phyloP scores from a whole-genome alignment of 441 rosid species.

The Eruca vesicaria region DNA sequence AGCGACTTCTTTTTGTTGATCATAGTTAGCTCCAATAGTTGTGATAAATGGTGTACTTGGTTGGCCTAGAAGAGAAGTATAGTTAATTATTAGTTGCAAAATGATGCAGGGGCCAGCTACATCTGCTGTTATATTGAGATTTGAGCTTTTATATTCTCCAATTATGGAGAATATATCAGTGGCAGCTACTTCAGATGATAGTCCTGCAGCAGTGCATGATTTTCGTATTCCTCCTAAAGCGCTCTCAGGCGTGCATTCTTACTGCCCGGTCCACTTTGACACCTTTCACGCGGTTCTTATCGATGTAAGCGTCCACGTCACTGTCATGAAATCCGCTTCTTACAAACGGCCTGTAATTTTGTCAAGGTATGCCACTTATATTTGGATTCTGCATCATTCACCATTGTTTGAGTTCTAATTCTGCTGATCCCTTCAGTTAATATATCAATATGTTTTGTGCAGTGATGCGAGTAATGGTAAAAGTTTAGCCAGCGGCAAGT shows the following conservation, averaged over 20 bases:
- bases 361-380: conserved; percentile 56
- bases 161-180: conserved; percentile 39
- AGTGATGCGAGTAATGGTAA: conserved; percentile 41
- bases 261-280: conserved; percentile 92
- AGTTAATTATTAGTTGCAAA: not conserved
- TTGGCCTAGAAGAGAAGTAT: not conserved
- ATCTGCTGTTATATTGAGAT: conserved; percentile 78
- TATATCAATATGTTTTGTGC: conserved; percentile 42
- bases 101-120: conserved; percentile 63
- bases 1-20: not conserved
- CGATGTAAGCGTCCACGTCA: conserved; percentile 77
- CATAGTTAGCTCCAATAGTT: not conserved
- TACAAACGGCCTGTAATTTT: conserved; percentile 38
- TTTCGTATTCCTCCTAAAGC: conserved; percentile 92
- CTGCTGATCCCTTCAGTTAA: conserved; percentile 8
- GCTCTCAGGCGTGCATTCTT: conserved; percentile 91
- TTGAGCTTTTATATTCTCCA: conserved; percentile 89
- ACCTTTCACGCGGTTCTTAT: conserved; percentile 78
- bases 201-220: conserved; percentile 75
- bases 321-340: conserved; percentile 62
- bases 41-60: not conserved
- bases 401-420: not conserved
- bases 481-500: conserved; percentile 42
- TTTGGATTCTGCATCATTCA: conserved; percentile 14
- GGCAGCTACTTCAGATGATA: conserved; percentile 33